Evolutionary conservation across 2,329 filamentous ascomycete species (phyloP).

Genomic region (Rhinocladiella similis): DNA sequence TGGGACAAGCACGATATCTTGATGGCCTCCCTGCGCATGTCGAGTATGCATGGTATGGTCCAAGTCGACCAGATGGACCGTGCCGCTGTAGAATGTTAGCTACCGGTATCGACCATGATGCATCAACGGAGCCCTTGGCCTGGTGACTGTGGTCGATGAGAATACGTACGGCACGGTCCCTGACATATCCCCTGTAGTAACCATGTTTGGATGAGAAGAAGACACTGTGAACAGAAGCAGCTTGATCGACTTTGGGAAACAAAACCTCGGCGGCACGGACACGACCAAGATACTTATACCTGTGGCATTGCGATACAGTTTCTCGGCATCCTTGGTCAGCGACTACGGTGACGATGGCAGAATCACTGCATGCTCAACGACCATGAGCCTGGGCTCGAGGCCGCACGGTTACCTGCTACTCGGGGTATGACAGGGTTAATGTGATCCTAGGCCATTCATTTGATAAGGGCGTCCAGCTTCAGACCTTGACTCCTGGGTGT

Average conservation of each 20-base stretch:
- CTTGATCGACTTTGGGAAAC: background rate
- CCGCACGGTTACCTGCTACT: no score
- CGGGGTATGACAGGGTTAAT: no score
- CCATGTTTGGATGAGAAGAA: background rate
- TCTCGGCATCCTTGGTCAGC: background rate
- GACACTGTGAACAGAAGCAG: background rate
- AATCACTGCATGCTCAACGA: no score
- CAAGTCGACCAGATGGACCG: constrained; percentile 39
- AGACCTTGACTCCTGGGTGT: no score
- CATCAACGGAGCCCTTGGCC: constrained; percentile 28
- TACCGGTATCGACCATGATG: background rate
- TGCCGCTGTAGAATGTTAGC: constrained; percentile 28
- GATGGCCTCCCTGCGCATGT: constrained; percentile 18
- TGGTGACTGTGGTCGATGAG: background rate
- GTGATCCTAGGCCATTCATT: no score
- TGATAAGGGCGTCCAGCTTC: no score
- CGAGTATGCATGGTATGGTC: constrained; percentile 30
- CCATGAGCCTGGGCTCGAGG: no score
- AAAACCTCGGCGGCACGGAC: background rate
- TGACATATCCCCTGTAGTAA: background rate
- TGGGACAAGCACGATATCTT: constrained; percentile 38
- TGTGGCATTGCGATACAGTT: background rate
- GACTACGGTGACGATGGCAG: no score
- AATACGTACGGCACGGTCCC: background rate
- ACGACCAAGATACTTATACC: background rate